Conservation (phyloP, 805 yeast genomes). For the Wickerhamiella sergipiensis region DNA sequence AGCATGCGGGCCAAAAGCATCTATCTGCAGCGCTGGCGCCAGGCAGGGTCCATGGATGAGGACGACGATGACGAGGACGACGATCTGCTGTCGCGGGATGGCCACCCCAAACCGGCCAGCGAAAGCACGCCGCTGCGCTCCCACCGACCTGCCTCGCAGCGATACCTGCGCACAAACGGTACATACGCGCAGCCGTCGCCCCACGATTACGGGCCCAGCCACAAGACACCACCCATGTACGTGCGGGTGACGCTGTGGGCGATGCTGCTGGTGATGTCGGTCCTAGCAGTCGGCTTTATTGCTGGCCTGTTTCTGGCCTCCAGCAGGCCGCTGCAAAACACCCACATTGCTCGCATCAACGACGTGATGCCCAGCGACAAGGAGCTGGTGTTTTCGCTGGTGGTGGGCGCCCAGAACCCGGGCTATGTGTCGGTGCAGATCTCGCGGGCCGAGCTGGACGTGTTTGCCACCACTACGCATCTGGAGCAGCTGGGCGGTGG, state of each 20-base stretch:
- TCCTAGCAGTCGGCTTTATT: constrained; percentile 46
- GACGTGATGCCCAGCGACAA: constrained; percentile 71
- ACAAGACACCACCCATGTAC: constrained; percentile 6
- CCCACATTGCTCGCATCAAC: constrained; percentile 45
- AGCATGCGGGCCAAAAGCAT: constrained; percentile 17
- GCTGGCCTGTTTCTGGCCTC: constrained; percentile 79
- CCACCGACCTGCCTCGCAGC: neutral
- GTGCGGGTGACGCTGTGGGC: constrained; percentile 24
- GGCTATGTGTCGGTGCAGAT: constrained; percentile 62
- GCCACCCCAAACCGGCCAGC: constrained; percentile 15
- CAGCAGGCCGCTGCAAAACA: constrained; percentile 63
- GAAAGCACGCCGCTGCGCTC: constrained; percentile 24
- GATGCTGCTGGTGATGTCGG: constrained; percentile 17
- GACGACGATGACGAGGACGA: constrained; percentile 30
- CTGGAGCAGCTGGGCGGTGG: constrained; percentile 6
- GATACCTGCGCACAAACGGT: constrained; percentile 2
- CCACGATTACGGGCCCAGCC: constrained; percentile 27
- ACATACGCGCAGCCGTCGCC: constrained; percentile 20
- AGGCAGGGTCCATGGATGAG: constrained; percentile 16
- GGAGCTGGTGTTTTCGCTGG: constrained; percentile 68
- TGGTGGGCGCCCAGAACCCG: constrained; percentile 73
- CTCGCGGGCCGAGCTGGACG: constrained; percentile 57
- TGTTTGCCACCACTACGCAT: constrained; percentile 41
- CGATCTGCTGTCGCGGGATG: constrained; percentile 39
- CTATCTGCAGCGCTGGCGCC: constrained; percentile 18